Evolutionary conservation across 495 filamentous ascomycete genomes (phyloP), one percentile per base, ranked within the genome.

Genomic region (Trichoderma erinaceum): DNA sequence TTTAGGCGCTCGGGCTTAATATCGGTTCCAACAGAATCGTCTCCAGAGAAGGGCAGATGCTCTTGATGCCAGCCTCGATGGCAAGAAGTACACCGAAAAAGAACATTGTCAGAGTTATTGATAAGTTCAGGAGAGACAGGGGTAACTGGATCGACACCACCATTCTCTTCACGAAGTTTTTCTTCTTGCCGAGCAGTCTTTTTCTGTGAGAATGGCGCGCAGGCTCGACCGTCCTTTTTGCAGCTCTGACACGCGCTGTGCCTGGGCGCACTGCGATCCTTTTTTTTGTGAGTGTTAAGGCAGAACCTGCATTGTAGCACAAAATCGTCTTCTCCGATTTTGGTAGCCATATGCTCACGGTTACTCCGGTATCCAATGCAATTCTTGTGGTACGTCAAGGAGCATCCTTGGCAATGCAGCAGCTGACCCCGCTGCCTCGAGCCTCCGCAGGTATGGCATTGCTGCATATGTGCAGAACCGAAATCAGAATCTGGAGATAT

Each of bases 331-430:
- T 87, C 79, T 4, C 79, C 86, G 63, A 97, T 80, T 75, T 97
- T 98, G n/a, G 95, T 97, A 29, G 96, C 92, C n/a, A 94, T 80
- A 77, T 98, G 95, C 6, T 97, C 92, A 56, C 96, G 84, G 13
- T 70, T 75, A 41, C 79, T 84, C 21, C 94, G 87, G n/a, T 80
- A 75, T 23, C 93, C 92, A 16, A 99, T 81, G 73, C 96, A 99
- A 41, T 71, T 73, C 71, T 90, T 89, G 73, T 99, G 96, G 70
- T 91, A 97, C 0, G 90, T 82, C 27, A 85, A 82, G 4, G 87
- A 91, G 75, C 96, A 99, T 23, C 96, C 94, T 75, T 99, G 96
- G 71, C 96, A 99, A 71, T 84, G 90, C 4, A 98, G 81, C 25
- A 98, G 80, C 12, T 79, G 77, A 0, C 87, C 89, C 74, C 87